Conservation (phyloP, 345 rosid species). For the Dipteronia dyeriana region DNA sequence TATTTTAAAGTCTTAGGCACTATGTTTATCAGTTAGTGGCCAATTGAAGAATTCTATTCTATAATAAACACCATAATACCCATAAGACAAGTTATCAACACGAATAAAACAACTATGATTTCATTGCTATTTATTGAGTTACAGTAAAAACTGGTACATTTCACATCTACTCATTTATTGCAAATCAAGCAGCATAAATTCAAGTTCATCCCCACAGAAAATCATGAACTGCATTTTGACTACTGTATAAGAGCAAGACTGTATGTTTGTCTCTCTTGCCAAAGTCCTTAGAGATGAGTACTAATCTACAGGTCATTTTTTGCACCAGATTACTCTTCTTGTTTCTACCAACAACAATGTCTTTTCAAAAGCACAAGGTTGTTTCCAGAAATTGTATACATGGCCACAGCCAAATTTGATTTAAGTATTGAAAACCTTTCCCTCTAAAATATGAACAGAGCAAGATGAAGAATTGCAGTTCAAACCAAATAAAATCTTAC, state of each 20-base stretch:
- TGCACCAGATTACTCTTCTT: background rate
- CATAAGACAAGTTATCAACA: background rate
- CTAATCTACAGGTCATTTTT: background rate
- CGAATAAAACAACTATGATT: background rate
- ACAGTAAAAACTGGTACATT: background rate
- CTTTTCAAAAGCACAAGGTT: background rate
- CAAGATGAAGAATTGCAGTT: background rate
- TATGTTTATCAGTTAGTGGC: background rate
- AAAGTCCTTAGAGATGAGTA: background rate
- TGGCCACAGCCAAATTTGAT: background rate
- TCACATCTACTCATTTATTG: background rate
- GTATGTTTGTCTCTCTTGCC: background rate
- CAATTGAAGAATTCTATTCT: background rate
- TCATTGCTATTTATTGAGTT: background rate
- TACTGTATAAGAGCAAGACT: background rate
- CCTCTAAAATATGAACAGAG: background rate
- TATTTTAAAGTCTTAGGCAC: background rate
- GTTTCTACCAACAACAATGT: background rate
- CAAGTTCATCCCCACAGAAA: background rate
- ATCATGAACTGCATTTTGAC: background rate
- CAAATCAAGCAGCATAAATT: background rate
- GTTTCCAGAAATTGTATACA: background rate
- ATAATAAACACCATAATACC: background rate
- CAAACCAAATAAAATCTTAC: constrained; percentile 42
- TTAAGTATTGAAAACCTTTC: background rate